phyloP scores from a whole-genome alignment of 2,329 filamentous ascomycete species.

The Epichloe scottii region DNA sequence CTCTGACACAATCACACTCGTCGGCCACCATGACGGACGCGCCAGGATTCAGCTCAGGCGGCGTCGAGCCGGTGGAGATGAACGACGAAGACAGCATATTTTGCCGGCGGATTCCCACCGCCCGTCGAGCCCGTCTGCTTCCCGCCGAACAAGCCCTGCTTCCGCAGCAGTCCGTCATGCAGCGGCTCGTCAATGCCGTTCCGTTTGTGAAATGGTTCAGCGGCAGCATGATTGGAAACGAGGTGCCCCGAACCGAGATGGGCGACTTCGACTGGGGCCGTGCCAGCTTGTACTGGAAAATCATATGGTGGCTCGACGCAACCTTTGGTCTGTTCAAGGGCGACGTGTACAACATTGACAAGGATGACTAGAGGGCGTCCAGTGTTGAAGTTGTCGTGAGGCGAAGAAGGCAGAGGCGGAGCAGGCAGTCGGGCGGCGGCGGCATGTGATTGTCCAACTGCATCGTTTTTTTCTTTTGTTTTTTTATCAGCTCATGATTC shows the following conservation, averaged over 20 bases:
- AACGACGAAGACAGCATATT: slow-evolving; percentile 29
- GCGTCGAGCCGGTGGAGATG: slow-evolving; percentile 18
- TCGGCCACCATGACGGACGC: slow-evolving; percentile 32
- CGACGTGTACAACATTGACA: slow-evolving; percentile 43
- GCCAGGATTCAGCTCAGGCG: slow-evolving; percentile 5
- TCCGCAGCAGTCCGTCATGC: slow-evolving; percentile 52
- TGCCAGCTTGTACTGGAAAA: slow-evolving; percentile 55
- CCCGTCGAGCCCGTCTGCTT: slow-evolving; percentile 50
- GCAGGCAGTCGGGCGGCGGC: background rate
- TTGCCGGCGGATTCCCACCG: slow-evolving; percentile 53
- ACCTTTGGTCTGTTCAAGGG: slow-evolving; percentile 46
- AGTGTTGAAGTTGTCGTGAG: background rate
- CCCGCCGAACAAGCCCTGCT: slow-evolving; percentile 59
- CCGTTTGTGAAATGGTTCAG: slow-evolving; percentile 63
- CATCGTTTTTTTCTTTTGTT: too few species aligned
- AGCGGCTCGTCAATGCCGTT: slow-evolving; percentile 51
- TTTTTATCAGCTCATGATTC: too few species aligned
- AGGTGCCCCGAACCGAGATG: slow-evolving; percentile 58
- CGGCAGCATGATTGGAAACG: slow-evolving; percentile 59
- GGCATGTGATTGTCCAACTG: background rate
- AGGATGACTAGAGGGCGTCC: slow-evolving; percentile 35
- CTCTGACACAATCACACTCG: slow-evolving; percentile 30
- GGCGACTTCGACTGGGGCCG: slow-evolving; percentile 67
- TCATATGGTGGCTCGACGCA: slow-evolving; percentile 50
- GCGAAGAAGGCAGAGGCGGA: background rate